A percentile compares a stretch with the other conserved stretches of the same genome.
Conservation (phyloP, 179 eudicot genomes). For the Drosera spatulata region DNA sequence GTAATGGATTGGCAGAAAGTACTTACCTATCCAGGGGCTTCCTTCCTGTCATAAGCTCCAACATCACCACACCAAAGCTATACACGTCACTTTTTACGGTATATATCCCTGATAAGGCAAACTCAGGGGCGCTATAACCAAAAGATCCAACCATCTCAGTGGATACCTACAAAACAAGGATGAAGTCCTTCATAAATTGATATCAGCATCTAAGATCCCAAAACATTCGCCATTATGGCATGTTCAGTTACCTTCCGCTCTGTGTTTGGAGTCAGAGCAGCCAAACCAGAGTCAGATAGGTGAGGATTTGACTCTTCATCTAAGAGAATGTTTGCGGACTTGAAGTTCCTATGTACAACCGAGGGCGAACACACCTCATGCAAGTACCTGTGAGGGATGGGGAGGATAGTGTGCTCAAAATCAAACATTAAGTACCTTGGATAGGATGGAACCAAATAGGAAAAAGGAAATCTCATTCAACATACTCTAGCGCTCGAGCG, state of each 20-base stretch:
- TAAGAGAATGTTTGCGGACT: slow-evolving; percentile 85
- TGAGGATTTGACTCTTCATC: slow-evolving; percentile 77
- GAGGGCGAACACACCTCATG: slow-evolving; percentile 98
- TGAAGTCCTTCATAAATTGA: background rate
- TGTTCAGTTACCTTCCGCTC: slow-evolving; percentile 49
- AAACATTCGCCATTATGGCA: too few species aligned
- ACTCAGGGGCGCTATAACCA: slow-evolving; percentile 87
- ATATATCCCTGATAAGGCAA: slow-evolving; percentile 86
- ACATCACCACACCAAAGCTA: slow-evolving; percentile 88
- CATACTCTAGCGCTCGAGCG: slow-evolving; percentile 96
- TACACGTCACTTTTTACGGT: slow-evolving; percentile 78
- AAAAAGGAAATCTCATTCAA: background rate
- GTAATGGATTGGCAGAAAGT: background rate
- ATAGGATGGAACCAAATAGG: background rate
- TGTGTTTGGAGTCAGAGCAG: slow-evolving; percentile 70
- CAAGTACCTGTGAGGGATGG: slow-evolving; percentile 53
- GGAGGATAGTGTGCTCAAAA: background rate
- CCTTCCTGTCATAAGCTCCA: slow-evolving; percentile 85
- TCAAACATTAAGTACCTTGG: background rate
- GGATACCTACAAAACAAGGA: slow-evolving; percentile 46
- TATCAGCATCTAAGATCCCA: background rate
- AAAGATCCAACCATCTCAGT: slow-evolving; percentile 90
- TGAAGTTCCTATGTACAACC: slow-evolving; percentile 94
- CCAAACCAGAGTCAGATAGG: slow-evolving; percentile 72
- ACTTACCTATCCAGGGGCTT: slow-evolving; percentile 72